Evolutionary conservation across 2,329 filamentous ascomycete genomes (phyloP).

Genomic region (Arthrobotrys sinensis): DNA sequence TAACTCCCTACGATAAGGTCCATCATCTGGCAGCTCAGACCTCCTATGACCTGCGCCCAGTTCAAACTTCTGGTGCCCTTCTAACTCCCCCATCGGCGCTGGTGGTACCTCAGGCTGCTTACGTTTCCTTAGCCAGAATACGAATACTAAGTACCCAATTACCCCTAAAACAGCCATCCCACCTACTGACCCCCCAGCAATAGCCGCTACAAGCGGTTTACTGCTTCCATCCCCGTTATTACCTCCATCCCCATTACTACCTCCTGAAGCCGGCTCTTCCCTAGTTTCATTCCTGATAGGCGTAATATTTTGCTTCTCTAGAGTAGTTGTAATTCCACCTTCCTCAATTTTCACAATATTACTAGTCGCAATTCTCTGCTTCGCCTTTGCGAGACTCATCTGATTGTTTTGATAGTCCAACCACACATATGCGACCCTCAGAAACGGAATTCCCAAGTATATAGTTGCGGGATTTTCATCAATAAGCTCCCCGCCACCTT

Average conservation of each 20-base stretch:
- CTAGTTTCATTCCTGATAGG: neutral
- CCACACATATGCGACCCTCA: conserved; percentile 1
- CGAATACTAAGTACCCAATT: conserved; percentile 8
- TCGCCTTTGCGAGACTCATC: neutral
- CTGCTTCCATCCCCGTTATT: neutral
- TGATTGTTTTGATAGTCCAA: conserved; percentile 6
- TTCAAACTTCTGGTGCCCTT: neutral
- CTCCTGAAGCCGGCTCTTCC: neutral
- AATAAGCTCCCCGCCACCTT: neutral
- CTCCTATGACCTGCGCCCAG: neutral
- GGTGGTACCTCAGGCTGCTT: neutral
- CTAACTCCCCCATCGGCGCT: neutral
- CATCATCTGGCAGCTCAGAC: neutral
- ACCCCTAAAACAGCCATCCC: neutral
- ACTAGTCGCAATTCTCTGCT: neutral
- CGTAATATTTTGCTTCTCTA: neutral
- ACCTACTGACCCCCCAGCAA: neutral
- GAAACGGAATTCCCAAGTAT: conserved; percentile 5
- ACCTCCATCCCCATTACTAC: neutral
- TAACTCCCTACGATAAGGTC: neutral
- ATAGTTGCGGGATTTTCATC: neutral
- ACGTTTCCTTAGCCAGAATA: neutral
- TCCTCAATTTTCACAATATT: neutral
- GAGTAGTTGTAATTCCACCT: conserved; percentile 8
- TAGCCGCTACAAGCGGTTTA: conserved; percentile 6